Conservation (phyloP, 2,329 filamentous ascomycete species). For the Parascedosporium putredinis region DNA sequence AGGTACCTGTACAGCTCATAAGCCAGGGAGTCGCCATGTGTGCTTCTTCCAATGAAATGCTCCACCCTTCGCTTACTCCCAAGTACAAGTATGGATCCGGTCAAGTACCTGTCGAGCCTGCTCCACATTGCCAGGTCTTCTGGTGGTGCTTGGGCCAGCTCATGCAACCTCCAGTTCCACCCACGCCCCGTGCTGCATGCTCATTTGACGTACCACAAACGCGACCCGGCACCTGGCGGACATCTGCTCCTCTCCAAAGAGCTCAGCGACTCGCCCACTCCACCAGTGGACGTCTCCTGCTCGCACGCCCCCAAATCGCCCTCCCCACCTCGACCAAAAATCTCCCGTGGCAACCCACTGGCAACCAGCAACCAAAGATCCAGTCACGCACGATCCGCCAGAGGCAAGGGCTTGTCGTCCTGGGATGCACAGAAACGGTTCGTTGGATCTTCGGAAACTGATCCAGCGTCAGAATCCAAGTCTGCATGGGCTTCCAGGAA, state of each 20-base stretch:
- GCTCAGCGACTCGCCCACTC: not conserved
- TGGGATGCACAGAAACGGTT: not conserved
- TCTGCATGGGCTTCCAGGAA: not conserved
- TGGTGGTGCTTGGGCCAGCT: not conserved
- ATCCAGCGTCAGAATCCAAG: not conserved
- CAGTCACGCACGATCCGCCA: constrained; percentile 4
- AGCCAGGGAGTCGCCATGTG: too few relatives aligned
- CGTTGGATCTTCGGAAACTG: constrained; percentile 5
- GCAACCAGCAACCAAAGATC: constrained; percentile 6
- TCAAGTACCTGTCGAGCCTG: too few relatives aligned
- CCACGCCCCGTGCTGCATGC: too few relatives aligned
- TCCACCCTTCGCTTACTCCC: constrained; percentile 1
- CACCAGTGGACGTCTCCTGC: not conserved
- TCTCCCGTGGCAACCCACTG: constrained; percentile 8
- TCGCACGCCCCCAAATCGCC: not conserved
- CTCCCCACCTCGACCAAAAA: constrained; percentile 7
- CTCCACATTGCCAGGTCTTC: too few relatives aligned
- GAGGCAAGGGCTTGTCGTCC: constrained; percentile 2
- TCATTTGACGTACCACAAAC: not conserved
- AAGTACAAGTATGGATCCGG: too few relatives aligned
- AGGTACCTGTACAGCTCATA: too few relatives aligned
- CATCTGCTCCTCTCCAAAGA: not conserved
- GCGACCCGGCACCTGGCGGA: not conserved
- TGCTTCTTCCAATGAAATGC: not conserved
- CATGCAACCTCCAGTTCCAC: too few relatives aligned